Base-by-base conservation (phyloP, 2,329 filamentous ascomycete genomes). In the Clonostachys rosea region DNA sequence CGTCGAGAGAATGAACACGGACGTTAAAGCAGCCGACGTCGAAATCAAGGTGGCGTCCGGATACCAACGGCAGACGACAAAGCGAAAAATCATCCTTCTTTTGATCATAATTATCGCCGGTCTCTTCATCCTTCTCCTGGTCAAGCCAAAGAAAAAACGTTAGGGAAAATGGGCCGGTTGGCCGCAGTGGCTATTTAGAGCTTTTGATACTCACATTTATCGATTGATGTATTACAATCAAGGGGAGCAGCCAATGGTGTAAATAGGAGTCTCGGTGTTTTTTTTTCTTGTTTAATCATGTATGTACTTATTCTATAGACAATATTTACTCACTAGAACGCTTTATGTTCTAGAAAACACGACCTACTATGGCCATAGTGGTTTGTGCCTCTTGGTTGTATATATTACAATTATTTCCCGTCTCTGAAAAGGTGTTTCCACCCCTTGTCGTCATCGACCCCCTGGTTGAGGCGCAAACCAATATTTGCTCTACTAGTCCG, bases 41-140 rank as follows among this genome's bases (percentile, higher is more conserved):
- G 94, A 99, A 69, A 78, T 99, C 47, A 90, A 84, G 52, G 84
- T 95, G 48, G 87, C 94, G 13, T 91, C 87, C 5, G 87, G 87
- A 16, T 97, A 97, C 61, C 94, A 99, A 72, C 84, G 83, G 64
- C 86, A 84, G 61, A 87, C 86, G 45, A 91, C 89, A 18, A 99
- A 96, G 71, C 79, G 94, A 54, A 96, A 96, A 71, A 84, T 95
- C 43, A 94, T 99, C 48, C 75, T 99, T 39, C 73, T 99, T n/a
- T 74, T 99, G 17, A 68, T 95, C 7, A 71, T 99, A 24, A 68
- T 97, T 18, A 86, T 99, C 45, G 83, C 85, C 17, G 94, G 89
- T 34, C 79, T 96, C 70, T 87, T 99, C 59, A 95, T 96, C 56
- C 63, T 96, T 39, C 67, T 96, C 3, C 66, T 89, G 37, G 75